Evolutionary conservation across 1,284 basidiomycete species (phyloP), one percentile per base, ranked within the genome.

Genomic region (Sporisorium sorghi): DNA sequence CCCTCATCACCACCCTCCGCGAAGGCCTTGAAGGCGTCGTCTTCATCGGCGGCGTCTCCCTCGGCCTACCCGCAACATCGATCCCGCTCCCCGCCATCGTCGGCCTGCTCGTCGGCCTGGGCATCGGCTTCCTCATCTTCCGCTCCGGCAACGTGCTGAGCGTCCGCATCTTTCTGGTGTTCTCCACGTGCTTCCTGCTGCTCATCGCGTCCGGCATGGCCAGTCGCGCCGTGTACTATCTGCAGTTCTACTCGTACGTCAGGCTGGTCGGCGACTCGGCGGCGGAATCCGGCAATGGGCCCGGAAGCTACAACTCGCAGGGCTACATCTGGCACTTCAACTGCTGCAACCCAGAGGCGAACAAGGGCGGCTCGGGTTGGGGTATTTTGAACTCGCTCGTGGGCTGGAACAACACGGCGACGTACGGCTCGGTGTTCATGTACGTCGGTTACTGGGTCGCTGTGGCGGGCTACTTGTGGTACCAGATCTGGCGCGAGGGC

Each of bases 331-430:
- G 78, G 73, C 80, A 83, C 84, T 88, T 90, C 85, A 94, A 95
- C 85, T 92, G 93, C 73, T 95, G 90, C 54, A 92, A 90, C 77
- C 95, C 85, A 0, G 91, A 91, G 51, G 58, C 76, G 62, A 67
- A 80, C 72, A 75, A 79, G 64, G 66, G 80, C 90, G 80, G 79
- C 8, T 70, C 61, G 8, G 80, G 81, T 14, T 83, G 80, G 80
- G 65, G 75, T 9, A 75, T 83, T 17, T 52, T 83, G 46, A 83
- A 83, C 65, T 72, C 76, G 3, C 61, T 83, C 14, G 66, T 80
- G 5, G 82, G 82, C 12, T 83, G 80, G 80, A 83, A 81, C 58
- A 82, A 83, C 49, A 83, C 79, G 0, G 80, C 78, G 0, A 82
- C 79, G 0, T 63, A 78, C 35, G 79, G 79, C 2, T 63, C 69